Percentiles rank a stretch among this genome's conserved stretches.
These are phyloP conservation scores for Nemania sp. DNA, from an alignment of 2,329 filamentous ascomycete genomes.

Conservation along the genomic window DNA sequence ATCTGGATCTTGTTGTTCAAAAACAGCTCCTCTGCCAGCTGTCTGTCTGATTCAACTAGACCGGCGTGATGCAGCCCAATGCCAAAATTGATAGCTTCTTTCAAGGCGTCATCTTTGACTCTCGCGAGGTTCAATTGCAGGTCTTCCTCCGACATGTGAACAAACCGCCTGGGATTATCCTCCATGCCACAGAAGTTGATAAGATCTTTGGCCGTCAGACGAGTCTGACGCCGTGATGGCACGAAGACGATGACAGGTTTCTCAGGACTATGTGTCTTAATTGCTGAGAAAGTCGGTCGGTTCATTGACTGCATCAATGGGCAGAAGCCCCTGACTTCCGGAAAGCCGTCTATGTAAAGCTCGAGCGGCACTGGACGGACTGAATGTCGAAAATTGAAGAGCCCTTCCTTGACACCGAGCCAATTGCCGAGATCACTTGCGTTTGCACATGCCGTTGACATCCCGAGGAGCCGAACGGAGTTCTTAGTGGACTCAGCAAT, in stretches of 20 bases:
- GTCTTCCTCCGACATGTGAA: conserved; percentile 94
- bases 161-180: conserved; percentile 90
- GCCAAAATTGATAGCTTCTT: conserved; percentile 94
- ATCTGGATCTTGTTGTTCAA: conserved; percentile 98
- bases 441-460: conserved; percentile 98
- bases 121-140: conserved; percentile 82
- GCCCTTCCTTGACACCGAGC: conserved; percentile 91
- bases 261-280: conserved; percentile 93
- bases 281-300: conserved; percentile 90
- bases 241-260: conserved; percentile 99
- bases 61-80: conserved; percentile 97
- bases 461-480: conserved; percentile 88
- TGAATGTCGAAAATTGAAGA: conserved; percentile 97
- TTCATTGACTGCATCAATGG: conserved; percentile 99
- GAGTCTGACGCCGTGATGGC: conserved; percentile 90
- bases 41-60: conserved; percentile 90
- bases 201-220: conserved; percentile 90
- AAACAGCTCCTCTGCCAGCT: conserved; percentile 91
- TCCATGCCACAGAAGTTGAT: conserved; percentile 99
- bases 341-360: conserved; percentile 96
- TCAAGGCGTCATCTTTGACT: conserved; percentile 90
- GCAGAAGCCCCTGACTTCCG: conserved; percentile 92
- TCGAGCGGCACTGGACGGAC: conserved; percentile 95
- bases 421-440: conserved; percentile 92
- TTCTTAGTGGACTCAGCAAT: conserved; percentile 93